Evolutionary conservation across 2,329 filamentous ascomycete species (phyloP).

Genomic region (Magnaporthales sp.): DNA sequence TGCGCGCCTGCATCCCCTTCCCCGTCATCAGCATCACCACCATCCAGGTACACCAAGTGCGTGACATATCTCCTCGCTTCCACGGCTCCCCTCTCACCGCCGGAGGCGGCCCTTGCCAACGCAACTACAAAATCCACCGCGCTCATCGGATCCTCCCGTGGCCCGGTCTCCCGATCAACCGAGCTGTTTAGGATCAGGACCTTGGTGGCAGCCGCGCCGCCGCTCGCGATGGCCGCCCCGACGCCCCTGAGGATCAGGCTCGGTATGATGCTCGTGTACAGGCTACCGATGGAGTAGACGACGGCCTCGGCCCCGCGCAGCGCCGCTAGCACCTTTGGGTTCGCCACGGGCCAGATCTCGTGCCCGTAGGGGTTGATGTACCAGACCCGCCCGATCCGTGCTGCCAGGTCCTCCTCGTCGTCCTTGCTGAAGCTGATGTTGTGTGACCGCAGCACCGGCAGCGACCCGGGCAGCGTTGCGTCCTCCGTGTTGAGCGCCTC

Average conservation of each 20-base stretch:
- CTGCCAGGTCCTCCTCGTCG: conserved; percentile 64
- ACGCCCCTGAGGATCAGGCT: conserved; percentile 71
- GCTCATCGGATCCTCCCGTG: conserved; percentile 52
- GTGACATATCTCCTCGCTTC: conserved; percentile 66
- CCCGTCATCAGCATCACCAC: conserved; percentile 15
- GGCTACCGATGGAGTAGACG: conserved; percentile 86
- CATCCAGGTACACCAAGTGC: conserved; percentile 74
- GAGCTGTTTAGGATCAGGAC: conserved; percentile 80
- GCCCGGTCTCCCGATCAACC: conserved; percentile 80
- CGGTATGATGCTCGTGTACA: conserved; percentile 85
- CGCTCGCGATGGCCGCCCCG: conserved; percentile 38
- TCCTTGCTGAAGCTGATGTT: conserved; percentile 77
- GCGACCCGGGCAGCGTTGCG: conserved; percentile 70
- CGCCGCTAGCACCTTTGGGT: conserved; percentile 67
- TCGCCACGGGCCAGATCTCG: conserved; percentile 79
- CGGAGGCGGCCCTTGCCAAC: conserved; percentile 55
- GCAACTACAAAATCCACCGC: conserved; percentile 77
- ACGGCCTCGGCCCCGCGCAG: conserved; percentile 57
- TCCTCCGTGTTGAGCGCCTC: conserved; percentile 58
- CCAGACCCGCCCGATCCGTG: conserved; percentile 76
- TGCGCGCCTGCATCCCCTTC: neutral
- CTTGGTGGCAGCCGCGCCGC: conserved; percentile 51
- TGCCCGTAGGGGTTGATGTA: conserved; percentile 99
- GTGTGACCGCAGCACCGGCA: conserved; percentile 70
- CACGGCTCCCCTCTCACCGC: conserved; percentile 12